Evolutionary conservation across 371 early-diverging fungal genomes (phyloP).

Genomic region (Syncephalastrum racemosum): DNA sequence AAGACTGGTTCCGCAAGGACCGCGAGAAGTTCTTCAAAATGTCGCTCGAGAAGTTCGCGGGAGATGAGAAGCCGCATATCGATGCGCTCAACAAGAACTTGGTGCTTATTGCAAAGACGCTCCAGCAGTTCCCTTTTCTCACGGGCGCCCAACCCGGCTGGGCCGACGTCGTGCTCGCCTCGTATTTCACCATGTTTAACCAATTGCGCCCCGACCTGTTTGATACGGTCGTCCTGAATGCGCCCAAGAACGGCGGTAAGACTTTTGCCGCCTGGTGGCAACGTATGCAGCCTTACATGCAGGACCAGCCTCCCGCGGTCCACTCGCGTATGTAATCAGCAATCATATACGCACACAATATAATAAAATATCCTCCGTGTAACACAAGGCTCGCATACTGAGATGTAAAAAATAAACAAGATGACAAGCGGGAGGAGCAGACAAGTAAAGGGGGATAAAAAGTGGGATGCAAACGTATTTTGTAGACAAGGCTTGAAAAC

Average conservation of each 20-base stretch:
- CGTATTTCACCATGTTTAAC: slow-evolving; percentile 12
- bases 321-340: too few species aligned
- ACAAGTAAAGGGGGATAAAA: too few species aligned
- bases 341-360: too few species aligned
- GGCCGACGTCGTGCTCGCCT: slow-evolving; percentile 21
- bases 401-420: too few species aligned
- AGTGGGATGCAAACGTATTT: too few species aligned
- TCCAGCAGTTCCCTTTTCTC: slow-evolving; percentile 17
- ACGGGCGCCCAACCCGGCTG: slow-evolving; percentile 18
- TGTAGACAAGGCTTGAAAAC: too few species aligned
- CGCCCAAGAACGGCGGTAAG: slow-evolving; percentile 6
- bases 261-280: slow-evolving; percentile 12
- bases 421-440: too few species aligned
- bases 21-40: slow-evolving; percentile 15
- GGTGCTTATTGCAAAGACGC: slow-evolving; percentile 6
- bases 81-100: slow-evolving; percentile 10
- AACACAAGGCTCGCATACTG: too few species aligned
- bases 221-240: slow-evolving; percentile 13
- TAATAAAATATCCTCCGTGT: too few species aligned
- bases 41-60: slow-evolving; percentile 19
- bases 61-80: slow-evolving; percentile 12
- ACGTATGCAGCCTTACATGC: slow-evolving; percentile 19
- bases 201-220: slow-evolving; percentile 16
- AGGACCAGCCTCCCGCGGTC: slow-evolving; percentile 3
- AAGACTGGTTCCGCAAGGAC: slow-evolving; percentile 16